phyloP scores from a whole-genome alignment of 1,284 basidiomycete genomes.

The Farysia itapuensis region DNA sequence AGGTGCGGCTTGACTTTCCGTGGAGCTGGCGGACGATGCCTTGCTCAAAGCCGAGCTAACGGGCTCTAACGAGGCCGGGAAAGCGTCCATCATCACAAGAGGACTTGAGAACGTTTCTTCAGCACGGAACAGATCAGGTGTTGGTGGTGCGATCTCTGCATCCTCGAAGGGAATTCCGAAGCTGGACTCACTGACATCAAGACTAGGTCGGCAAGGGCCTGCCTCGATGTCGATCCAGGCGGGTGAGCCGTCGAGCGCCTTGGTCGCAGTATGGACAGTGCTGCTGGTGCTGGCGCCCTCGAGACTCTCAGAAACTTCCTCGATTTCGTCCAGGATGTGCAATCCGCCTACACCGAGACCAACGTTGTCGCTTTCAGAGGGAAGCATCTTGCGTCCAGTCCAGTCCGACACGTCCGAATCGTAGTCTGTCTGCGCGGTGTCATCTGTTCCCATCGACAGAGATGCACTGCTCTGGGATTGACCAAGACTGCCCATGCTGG shows the following conservation, averaged over 20 bases:
- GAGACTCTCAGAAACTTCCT: conserved; percentile 41
- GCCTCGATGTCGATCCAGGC: conserved; percentile 31
- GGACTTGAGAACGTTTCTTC: conserved; percentile 1
- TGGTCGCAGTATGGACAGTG: conserved; percentile 6
- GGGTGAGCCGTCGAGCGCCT: conserved; percentile 3
- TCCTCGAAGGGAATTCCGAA: conserved; percentile 17
- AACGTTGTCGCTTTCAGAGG: conserved; percentile 13
- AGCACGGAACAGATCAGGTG: conserved; percentile 22
- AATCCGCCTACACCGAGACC: conserved; percentile 34
- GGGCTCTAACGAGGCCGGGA: not conserved
- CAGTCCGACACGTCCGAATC: conserved; percentile 27
- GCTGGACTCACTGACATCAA: conserved; percentile 27
- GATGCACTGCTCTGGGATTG: conserved; percentile 41
- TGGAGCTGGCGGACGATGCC: conserved; percentile 26
- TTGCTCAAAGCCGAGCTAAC: not conserved
- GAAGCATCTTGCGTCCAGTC: conserved; percentile 16
- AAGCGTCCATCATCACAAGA: not conserved
- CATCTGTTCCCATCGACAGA: conserved; percentile 36
- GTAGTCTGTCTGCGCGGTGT: conserved; percentile 23
- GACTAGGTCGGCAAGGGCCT: conserved; percentile 7
- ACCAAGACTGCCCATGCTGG: conserved; percentile 45
- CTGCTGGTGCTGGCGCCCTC: conserved; percentile 21
- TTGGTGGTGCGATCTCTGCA: conserved; percentile 23
- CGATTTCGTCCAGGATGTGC: conserved; percentile 42
- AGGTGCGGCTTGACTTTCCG: conserved; percentile 28